Conservation (phyloP, 495 filamentous ascomycete species). For the Aspergillus steynii region DNA sequence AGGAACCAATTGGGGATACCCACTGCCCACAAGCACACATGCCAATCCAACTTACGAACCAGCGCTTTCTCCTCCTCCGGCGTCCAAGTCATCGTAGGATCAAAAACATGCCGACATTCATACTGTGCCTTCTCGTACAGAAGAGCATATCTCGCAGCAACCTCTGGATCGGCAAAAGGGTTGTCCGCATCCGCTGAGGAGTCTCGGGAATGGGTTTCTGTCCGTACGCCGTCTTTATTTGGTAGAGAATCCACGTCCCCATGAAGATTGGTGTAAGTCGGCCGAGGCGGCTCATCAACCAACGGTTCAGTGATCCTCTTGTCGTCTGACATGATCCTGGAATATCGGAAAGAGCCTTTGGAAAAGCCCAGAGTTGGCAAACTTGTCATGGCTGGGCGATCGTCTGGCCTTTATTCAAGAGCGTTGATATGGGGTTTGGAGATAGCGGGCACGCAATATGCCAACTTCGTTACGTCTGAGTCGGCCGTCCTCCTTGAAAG, state of each 20-base stretch:
- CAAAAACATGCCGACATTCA: constrained; percentile 58
- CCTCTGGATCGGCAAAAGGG: constrained; percentile 45
- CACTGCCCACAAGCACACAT: constrained; percentile 54
- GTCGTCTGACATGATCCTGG: background rate
- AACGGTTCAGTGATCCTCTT: background rate
- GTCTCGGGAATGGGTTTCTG: background rate
- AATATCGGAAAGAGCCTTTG: background rate
- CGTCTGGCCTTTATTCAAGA: background rate
- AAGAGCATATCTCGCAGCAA: constrained; percentile 45
- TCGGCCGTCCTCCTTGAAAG: background rate
- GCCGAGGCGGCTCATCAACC: background rate
- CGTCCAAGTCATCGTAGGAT: constrained; percentile 54
- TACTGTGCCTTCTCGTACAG: constrained; percentile 52
- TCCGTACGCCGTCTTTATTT: background rate
- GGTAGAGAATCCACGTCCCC: background rate
- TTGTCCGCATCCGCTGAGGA: constrained; percentile 15
- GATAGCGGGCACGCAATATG: background rate
- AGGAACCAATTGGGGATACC: constrained; percentile 19
- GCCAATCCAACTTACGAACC: constrained; percentile 53
- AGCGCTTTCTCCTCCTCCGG: constrained; percentile 52
- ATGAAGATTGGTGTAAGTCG: background rate
- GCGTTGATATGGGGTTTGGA: background rate
- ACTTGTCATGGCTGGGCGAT: background rate
- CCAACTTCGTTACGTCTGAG: background rate
- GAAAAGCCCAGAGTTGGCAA: background rate